These are phyloP conservation scores for Sphenostylis stenocarpa DNA, from an alignment of 306 rosid genomes.

Conservation along the genomic window DNA sequence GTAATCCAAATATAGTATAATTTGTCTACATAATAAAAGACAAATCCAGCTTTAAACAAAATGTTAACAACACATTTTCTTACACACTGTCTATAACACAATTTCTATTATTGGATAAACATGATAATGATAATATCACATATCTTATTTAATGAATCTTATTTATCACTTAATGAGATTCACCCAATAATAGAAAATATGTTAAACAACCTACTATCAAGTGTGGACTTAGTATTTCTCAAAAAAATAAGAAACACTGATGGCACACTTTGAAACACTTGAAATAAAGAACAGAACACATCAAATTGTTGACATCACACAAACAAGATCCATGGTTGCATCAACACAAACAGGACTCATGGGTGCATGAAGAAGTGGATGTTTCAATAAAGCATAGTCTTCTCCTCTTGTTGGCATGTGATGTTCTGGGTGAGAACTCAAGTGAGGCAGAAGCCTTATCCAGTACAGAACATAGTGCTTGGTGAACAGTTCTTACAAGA, in stretches of 20 bases:
- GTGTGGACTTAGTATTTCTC: neutral
- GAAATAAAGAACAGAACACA: neutral
- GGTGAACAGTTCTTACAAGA: slow-evolving; percentile 52
- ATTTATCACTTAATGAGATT: neutral
- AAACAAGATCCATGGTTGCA: slow-evolving; percentile 31
- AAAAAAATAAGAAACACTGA: neutral
- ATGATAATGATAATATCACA: neutral
- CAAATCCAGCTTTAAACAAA: neutral
- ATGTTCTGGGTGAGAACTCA: slow-evolving; percentile 67
- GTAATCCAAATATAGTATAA: neutral
- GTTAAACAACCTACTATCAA: neutral
- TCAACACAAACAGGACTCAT: slow-evolving; percentile 22
- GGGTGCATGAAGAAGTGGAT: slow-evolving; percentile 36
- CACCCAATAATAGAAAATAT: neutral
- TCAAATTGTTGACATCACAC: neutral
- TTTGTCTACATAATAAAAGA: neutral
- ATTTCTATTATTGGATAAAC: neutral
- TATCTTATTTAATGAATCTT: neutral
- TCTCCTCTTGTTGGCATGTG: slow-evolving; percentile 53
- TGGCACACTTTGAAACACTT: neutral
- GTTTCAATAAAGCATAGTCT: slow-evolving; percentile 50
- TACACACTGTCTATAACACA: neutral
- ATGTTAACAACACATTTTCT: neutral
- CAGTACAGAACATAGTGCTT: slow-evolving; percentile 57
- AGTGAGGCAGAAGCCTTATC: slow-evolving; percentile 60